Evolutionary conservation across 1,284 basidiomycete genomes (phyloP).

Genomic region (Exobasidium rhododendri): DNA sequence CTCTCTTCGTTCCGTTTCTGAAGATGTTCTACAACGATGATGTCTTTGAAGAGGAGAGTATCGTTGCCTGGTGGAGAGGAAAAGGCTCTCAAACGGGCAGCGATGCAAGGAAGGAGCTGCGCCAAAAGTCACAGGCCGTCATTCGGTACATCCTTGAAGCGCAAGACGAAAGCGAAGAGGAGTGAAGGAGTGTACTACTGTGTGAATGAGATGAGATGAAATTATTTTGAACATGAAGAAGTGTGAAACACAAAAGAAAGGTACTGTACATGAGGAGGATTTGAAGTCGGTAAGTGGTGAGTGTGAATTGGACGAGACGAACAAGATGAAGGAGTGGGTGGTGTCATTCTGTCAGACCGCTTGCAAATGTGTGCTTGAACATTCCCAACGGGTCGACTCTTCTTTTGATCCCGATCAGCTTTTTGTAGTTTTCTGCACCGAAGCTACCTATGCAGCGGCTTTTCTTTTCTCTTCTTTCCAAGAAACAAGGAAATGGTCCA

Average conservation of each 20-base stretch:
- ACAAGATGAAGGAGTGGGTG: too few relatives aligned
- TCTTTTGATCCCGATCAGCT: conserved; percentile 33
- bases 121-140: conserved; percentile 55
- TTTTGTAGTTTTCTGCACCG: conserved; percentile 32
- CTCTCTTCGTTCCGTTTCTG: conserved; percentile 55
- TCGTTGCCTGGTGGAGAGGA: conserved; percentile 56
- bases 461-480: conserved; percentile 33
- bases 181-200: conserved; percentile 25
- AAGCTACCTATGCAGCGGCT: conserved; percentile 34
- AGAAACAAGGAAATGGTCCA: conserved; percentile 41
- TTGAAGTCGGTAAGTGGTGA: too few relatives aligned
- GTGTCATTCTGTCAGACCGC: conserved; percentile 5
- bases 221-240: too few relatives aligned
- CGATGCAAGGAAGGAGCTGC: conserved; percentile 46
- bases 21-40: conserved; percentile 58
- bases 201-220: background rate
- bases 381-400: conserved; percentile 33
- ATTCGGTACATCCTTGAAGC: conserved; percentile 55
- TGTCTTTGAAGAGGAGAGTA: conserved; percentile 56
- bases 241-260: too few relatives aligned
- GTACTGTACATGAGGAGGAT: too few relatives aligned
- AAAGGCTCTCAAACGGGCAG: conserved; percentile 23
- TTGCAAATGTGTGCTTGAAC: conserved; percentile 37
- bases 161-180: conserved; percentile 53
- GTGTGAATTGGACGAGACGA: too few relatives aligned